Evolutionary conservation across 345 rosid species (phyloP), one percentile per base, ranked within the genome.

Genomic region (Eucalyptus shirleyi): DNA sequence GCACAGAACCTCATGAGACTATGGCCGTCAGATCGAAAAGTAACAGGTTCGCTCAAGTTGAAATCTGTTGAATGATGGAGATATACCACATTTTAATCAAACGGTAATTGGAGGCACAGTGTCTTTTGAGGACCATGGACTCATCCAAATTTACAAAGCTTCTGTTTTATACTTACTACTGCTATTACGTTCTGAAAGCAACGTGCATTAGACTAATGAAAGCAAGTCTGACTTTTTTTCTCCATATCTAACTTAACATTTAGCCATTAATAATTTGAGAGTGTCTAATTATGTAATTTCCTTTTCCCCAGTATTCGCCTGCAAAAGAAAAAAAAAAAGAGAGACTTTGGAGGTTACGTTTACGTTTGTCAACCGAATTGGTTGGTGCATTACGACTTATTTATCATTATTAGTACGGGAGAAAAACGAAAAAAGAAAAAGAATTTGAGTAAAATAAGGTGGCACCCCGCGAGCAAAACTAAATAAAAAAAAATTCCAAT

Each of bases 381-480:
- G 83, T 21, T 37, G 47, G 83, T 37, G 47, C 83, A 19, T 37
- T 40, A 12, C 2, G 28, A 23, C 24, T 21, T 40, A 19, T 37
- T 21, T 23, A 11, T 40, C 28, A 19, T 37, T 37, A 37, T 72
- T 72, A 34, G 82, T 18, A 72, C 1, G 6, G 14, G 45, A 6
- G 1, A 34, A 19, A 37, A 10, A 9, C 1, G 2, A 69, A 34
- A 34, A 67, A 4, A 32, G 19, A 69, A 34, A 69, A 69, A 69
- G 24, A 34, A 69, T 18, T 34, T 21, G 26, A 72, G 26, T 72
- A 19, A 34, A 72, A 34, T 72, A 72, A 69, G 82, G 14, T 2
- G 26, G 23, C 24, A 1, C 1, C 44, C 7, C 2, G 4, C 0
- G 7, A 72, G 26, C 4, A 18, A 18, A 69, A 65, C 0, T 3